Conservation (phyloP, 176 grass and related monocot genomes). For the Dendrocalamus sinicus region DNA sequence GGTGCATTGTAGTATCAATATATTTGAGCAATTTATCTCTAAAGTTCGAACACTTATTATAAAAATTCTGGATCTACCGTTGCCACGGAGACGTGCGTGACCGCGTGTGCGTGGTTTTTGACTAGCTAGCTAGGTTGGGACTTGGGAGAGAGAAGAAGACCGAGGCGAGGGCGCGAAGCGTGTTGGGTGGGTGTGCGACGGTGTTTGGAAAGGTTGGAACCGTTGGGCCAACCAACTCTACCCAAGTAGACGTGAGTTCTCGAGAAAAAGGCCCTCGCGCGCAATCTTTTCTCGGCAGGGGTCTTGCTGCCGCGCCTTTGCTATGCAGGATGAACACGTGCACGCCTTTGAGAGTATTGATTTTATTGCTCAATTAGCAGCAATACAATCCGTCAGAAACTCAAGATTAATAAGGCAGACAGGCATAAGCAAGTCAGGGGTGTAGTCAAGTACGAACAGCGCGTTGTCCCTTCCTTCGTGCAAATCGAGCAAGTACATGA, state of each 20-base stretch:
- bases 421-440: not conserved
- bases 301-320: too few relatives aligned
- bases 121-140: not conserved
- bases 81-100: too few relatives aligned
- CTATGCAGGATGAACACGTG: too few relatives aligned
- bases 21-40: too few relatives aligned
- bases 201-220: not conserved
- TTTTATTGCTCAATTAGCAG: not conserved
- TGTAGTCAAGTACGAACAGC: not conserved
- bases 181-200: conserved; percentile 14
- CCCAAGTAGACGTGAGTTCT: conserved; percentile 2
- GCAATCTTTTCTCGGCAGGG: not conserved
- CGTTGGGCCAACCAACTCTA: conserved; percentile 13
- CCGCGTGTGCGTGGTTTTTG: not conserved
- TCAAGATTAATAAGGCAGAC: too few relatives aligned
- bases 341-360: too few relatives aligned
- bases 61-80: too few relatives aligned
- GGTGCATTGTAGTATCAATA: too few relatives aligned
- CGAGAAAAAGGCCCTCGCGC: not conserved
- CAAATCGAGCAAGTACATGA: not conserved
- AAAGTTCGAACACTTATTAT: too few relatives aligned
- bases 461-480: not conserved
- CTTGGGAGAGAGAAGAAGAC: not conserved
- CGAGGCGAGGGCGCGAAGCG: not conserved
- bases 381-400: not conserved